Conservation (phyloP, 345 rosid genomes). For the Rubroshorea leprosula region DNA sequence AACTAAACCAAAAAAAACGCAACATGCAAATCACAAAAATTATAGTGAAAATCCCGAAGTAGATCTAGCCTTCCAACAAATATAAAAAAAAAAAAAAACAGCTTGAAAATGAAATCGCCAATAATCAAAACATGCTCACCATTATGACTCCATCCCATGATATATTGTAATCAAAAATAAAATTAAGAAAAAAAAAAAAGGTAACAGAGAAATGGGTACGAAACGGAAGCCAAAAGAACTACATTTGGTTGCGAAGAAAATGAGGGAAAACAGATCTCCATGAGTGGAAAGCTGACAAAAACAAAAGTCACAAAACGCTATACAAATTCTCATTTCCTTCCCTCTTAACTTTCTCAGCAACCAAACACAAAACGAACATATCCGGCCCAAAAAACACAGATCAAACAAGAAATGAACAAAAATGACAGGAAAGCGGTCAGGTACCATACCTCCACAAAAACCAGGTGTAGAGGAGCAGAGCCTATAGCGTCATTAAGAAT, state of each 20-base stretch:
- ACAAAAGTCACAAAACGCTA: background rate
- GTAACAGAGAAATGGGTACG: background rate
- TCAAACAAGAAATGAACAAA: conserved; percentile 9
- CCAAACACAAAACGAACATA: conserved; percentile 8
- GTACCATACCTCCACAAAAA: conserved; percentile 11
- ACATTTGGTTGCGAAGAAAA: background rate
- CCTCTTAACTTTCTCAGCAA: conserved; percentile 10
- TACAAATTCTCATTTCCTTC: background rate
- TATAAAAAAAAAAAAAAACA: too few relatives aligned
- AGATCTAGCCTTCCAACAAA: too few relatives aligned
- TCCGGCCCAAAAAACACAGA: conserved; percentile 3
- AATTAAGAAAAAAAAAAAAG: too few relatives aligned
- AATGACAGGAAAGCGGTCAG: background rate
- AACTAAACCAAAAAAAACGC: too few relatives aligned
- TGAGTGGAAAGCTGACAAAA: background rate
- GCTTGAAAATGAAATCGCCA: background rate
- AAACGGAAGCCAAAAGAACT: background rate
- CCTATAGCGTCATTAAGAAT: conserved; percentile 13
- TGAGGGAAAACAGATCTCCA: background rate
- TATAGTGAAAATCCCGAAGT: too few relatives aligned
- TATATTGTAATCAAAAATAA: background rate
- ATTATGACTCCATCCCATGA: too few relatives aligned
- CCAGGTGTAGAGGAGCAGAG: background rate
- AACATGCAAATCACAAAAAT: too few relatives aligned
- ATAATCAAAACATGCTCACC: background rate